phyloP scores from a whole-genome alignment of 176 grass and related monocot species.

The Bothriochloa decipiens region DNA sequence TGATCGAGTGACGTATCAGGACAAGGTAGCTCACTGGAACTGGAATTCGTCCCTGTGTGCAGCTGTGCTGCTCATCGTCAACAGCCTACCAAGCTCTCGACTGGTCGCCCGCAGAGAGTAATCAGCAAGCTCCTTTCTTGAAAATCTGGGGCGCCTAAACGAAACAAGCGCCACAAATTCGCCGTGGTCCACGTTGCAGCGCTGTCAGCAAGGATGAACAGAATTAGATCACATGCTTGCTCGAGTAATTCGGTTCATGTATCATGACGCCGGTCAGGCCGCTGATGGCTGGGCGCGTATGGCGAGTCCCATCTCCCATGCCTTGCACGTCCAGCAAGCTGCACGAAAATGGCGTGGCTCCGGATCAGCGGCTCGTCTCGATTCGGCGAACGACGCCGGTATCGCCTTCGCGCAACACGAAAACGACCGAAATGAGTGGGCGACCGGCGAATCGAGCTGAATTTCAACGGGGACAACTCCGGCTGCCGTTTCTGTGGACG shows the following conservation, averaged over 20 bases:
- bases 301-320: neutral
- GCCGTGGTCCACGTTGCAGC: neutral
- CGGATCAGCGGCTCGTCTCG: neutral
- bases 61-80: neutral
- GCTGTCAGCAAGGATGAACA: neutral
- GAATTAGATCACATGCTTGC: neutral
- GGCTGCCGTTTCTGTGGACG: slow-evolving; percentile 41
- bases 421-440: neutral
- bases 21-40: neutral
- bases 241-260: neutral
- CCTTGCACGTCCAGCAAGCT: neutral
- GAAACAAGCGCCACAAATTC: neutral
- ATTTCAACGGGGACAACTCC: neutral
- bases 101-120: neutral
- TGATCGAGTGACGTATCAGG: neutral
- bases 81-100: neutral
- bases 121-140: neutral
- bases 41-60: neutral
- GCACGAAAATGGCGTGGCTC: neutral
- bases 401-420: neutral
- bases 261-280: neutral
- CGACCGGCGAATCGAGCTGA: neutral
- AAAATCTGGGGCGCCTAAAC: neutral
- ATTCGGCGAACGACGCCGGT: neutral
- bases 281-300: neutral